phyloP scores from a whole-genome alignment of 306 rosid species.

The Cicer pinnatifidum region DNA sequence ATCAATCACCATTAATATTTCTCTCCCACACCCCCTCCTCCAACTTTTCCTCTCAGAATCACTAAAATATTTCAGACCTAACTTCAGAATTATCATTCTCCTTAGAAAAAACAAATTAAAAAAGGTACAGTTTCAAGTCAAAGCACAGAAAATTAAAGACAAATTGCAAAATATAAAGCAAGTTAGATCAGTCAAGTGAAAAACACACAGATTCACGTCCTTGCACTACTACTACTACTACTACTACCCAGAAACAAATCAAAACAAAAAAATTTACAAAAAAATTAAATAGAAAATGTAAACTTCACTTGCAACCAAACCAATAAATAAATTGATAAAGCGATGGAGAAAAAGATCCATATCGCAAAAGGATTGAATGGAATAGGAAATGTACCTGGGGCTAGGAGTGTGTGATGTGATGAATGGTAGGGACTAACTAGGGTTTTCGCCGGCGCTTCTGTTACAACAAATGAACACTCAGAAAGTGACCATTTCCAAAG shows the following conservation, averaged over 20 bases:
- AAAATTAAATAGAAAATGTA: conserved; percentile 32
- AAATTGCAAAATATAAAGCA: conserved; percentile 32
- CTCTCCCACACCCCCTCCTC: too few relatives aligned
- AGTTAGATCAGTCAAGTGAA: conserved; percentile 33
- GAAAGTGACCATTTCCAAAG: background rate
- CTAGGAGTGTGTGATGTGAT: background rate
- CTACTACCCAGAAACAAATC: conserved; percentile 36
- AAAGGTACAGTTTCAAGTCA: conserved; percentile 29
- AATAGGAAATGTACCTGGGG: background rate
- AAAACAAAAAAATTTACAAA: conserved; percentile 15
- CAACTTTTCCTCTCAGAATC: background rate
- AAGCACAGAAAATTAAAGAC: conserved; percentile 26
- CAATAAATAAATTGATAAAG: background rate
- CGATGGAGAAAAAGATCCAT: background rate
- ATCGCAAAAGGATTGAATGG: background rate
- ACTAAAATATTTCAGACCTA: background rate
- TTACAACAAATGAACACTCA: background rate
- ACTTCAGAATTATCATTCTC: conserved; percentile 8
- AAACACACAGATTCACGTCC: background rate
- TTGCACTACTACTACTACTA: background rate
- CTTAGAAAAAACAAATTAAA: background rate
- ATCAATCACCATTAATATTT: background rate
- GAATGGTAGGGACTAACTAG: conserved; percentile 13
- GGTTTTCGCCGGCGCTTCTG: conserved; percentile 29
- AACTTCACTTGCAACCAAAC: background rate